A percentile compares a stretch with the other conserved stretches of the same genome.
phyloP scores from a whole-genome alignment of 805 yeast genomes.

The Limtongia smithiae region DNA sequence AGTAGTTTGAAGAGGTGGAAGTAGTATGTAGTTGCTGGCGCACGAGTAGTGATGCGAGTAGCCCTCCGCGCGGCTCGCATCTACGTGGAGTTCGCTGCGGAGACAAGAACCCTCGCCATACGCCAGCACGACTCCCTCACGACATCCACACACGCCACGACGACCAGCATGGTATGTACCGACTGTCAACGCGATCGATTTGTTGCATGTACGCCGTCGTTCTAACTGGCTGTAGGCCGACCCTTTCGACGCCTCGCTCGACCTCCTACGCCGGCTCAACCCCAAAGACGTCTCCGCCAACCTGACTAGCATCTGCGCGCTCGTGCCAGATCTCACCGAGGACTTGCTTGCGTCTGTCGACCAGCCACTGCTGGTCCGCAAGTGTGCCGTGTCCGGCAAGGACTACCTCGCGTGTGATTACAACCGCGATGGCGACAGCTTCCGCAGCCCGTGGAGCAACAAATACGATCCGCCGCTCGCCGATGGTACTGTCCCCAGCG shows the following conservation, averaged over 20 bases:
- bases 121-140: no score
- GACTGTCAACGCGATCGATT: no score
- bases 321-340: slow-evolving; percentile 71
- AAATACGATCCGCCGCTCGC: slow-evolving; percentile 52
- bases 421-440: slow-evolving; percentile 90
- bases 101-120: no score
- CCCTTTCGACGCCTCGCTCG: slow-evolving; percentile 72
- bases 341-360: slow-evolving; percentile 85
- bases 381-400: slow-evolving; percentile 56
- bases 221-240: slow-evolving; percentile 35
- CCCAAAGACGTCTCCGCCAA: slow-evolving; percentile 56
- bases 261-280: slow-evolving; percentile 68
- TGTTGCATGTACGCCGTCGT: background rate
- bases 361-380: slow-evolving; percentile 61
- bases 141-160: no score
- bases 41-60: no score
- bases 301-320: slow-evolving; percentile 46
- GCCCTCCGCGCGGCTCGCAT: no score
- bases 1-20: no score
- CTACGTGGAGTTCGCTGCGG: no score
- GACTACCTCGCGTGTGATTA: slow-evolving; percentile 84
- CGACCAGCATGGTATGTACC: no score
- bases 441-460: slow-evolving; percentile 88
- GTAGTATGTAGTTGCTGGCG: no score
- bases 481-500: slow-evolving; percentile 75